Conservation (phyloP, 2,329 filamentous ascomycete genomes). For the Amphichorda felina region DNA sequence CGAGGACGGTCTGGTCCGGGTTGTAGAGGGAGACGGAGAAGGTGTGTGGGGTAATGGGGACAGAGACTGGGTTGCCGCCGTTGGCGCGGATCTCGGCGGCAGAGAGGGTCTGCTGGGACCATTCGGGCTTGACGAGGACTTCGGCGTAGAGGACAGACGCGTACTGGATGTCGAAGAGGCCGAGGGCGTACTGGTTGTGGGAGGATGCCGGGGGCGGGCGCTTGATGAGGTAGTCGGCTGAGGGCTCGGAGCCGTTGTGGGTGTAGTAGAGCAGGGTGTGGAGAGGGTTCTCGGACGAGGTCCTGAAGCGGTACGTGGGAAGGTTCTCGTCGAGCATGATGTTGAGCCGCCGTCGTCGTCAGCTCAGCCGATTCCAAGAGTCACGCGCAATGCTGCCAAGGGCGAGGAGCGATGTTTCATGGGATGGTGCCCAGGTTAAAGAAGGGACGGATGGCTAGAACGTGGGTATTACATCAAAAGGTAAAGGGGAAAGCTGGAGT, state of each 20-base stretch:
- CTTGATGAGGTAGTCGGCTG: conserved; percentile 69
- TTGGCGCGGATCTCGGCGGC: conserved; percentile 66
- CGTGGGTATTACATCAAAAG: too few relatives aligned
- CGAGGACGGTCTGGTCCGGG: conserved; percentile 69
- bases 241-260: conserved; percentile 69
- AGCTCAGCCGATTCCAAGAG: too few relatives aligned
- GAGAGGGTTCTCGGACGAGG: conserved; percentile 38
- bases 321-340: conserved; percentile 81
- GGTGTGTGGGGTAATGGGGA: conserved; percentile 62
- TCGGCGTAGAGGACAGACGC: conserved; percentile 79
- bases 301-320: conserved; percentile 54
- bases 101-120: conserved; percentile 72
- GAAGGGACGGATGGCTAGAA: too few relatives aligned
- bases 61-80: conserved; percentile 49
- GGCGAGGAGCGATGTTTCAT: too few relatives aligned
- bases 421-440: background rate
- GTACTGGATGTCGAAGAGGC: conserved; percentile 71
- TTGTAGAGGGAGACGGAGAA: conserved; percentile 90
- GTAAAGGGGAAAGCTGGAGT: too few relatives aligned
- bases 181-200: conserved; percentile 76
- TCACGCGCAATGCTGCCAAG: too few relatives aligned
- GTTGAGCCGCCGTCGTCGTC: background rate
- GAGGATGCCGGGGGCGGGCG: conserved; percentile 58
- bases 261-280: conserved; percentile 47
- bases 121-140: conserved; percentile 72